Percentiles rank a stretch among this genome's conserved stretches.
Evolutionary conservation across 345 rosid species (phyloP).

Genomic region (Turnera subulata): DNA sequence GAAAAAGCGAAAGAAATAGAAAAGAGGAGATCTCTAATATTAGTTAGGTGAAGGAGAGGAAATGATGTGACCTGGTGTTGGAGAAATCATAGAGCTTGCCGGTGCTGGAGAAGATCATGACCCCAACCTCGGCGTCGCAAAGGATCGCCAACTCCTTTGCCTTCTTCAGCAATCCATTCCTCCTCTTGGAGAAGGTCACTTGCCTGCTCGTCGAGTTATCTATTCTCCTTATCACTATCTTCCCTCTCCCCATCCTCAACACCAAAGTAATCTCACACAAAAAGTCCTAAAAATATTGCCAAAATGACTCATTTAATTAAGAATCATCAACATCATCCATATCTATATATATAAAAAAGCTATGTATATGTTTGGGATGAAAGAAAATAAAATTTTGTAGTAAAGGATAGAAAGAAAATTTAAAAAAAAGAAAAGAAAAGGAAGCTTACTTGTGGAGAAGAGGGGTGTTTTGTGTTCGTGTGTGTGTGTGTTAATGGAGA

Average conservation of each 20-base stretch:
- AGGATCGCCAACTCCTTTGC: slow-evolving; percentile 54
- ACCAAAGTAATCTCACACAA: not conserved
- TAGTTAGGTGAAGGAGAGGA: slow-evolving; percentile 4
- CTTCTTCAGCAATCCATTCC: slow-evolving; percentile 53
- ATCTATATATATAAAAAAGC: not conserved
- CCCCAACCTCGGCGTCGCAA: slow-evolving; percentile 57
- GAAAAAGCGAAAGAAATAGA: too few species aligned
- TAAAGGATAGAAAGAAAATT: not conserved
- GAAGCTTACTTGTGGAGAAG: slow-evolving; percentile 12
- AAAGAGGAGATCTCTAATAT: not conserved
- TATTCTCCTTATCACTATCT: slow-evolving; percentile 55
- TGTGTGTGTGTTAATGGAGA: slow-evolving; percentile 6
- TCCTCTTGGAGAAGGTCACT: slow-evolving; percentile 54
- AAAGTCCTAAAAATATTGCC: not conserved
- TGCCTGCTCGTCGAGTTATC: slow-evolving; percentile 59
- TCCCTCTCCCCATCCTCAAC: slow-evolving; percentile 52
- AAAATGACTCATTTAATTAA: not conserved
- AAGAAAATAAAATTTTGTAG: not conserved
- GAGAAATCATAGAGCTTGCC: slow-evolving; percentile 48
- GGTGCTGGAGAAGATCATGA: slow-evolving; percentile 53
- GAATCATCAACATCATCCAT: not conserved
- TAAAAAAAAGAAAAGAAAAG: not conserved
- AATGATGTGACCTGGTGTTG: slow-evolving; percentile 51
- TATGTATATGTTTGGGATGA: not conserved
- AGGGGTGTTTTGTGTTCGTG: too few species aligned